Evolutionary conservation across 768 basidiomycete species (phyloP).

Genomic region (Asterophora parasitica): DNA sequence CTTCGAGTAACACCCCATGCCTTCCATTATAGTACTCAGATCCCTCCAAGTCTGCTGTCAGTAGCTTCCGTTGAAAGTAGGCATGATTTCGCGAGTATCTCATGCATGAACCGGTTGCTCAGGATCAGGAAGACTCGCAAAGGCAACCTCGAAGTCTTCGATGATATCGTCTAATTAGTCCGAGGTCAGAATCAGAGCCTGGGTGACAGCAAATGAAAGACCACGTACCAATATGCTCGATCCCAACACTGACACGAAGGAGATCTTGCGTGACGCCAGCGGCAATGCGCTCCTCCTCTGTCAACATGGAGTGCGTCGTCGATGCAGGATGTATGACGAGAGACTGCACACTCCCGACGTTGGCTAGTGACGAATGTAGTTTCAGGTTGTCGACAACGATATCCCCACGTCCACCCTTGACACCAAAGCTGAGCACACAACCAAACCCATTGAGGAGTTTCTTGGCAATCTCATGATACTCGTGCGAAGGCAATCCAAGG

Average conservation of each 20-base stretch:
- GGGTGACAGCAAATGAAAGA: neutral
- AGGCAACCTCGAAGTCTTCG: slow-evolving; percentile 13
- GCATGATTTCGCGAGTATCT: too few species aligned
- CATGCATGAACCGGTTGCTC: too few species aligned
- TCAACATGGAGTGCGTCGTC: slow-evolving; percentile 56
- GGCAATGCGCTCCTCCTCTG: slow-evolving; percentile 39
- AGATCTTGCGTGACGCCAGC: slow-evolving; percentile 54
- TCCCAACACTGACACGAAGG: slow-evolving; percentile 39
- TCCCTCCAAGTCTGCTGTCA: too few species aligned
- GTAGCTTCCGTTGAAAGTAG: too few species aligned
- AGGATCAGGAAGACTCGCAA: neutral
- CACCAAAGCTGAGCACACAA: slow-evolving; percentile 60
- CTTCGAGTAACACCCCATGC: too few species aligned
- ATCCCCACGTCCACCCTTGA: slow-evolving; percentile 37
- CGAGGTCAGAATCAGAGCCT: too few species aligned
- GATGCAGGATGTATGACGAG: slow-evolving; percentile 55
- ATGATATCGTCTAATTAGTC: slow-evolving; percentile 8
- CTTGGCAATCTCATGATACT: slow-evolving; percentile 45
- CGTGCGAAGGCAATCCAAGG: slow-evolving; percentile 49
- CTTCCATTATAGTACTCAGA: too few species aligned
- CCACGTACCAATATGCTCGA: slow-evolving; percentile 12
- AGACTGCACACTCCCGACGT: slow-evolving; percentile 25
- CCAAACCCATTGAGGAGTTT: slow-evolving; percentile 44
- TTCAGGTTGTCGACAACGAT: slow-evolving; percentile 34
- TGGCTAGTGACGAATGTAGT: slow-evolving; percentile 32